Evolutionary conservation across 441 rosid species (phyloP).

Genomic region (Corymbia calophylla): DNA sequence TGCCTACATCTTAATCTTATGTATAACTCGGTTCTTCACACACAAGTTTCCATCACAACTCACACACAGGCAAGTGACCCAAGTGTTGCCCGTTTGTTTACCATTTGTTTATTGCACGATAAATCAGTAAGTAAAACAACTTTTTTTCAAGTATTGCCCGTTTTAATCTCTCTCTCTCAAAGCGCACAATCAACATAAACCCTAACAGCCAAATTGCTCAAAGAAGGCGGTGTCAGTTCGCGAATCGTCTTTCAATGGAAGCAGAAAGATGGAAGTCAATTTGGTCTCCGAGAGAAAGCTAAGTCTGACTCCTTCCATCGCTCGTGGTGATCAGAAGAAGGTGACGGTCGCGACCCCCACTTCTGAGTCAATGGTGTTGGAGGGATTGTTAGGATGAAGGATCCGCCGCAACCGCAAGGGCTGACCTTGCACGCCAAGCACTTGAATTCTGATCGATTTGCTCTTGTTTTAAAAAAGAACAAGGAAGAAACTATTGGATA

Average conservation of each 20-base stretch:
- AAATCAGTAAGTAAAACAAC: neutral
- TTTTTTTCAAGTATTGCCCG: neutral
- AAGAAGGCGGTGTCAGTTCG: neutral
- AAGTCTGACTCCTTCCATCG: neutral
- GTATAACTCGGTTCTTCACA: neutral
- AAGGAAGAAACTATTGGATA: neutral
- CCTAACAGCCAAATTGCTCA: neutral
- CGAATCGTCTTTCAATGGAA: neutral
- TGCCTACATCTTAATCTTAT: neutral
- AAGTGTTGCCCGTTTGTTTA: neutral
- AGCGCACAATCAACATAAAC: neutral
- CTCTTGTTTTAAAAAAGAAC: neutral
- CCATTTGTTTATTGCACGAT: neutral
- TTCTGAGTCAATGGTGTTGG: neutral
- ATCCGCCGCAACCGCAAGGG: neutral
- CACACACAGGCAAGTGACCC: neutral
- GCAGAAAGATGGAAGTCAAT: neutral
- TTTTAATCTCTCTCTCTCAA: neutral
- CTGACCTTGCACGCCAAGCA: neutral
- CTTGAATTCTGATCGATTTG: neutral
- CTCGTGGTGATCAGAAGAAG: neutral
- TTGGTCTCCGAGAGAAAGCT: neutral
- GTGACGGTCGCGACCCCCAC: neutral
- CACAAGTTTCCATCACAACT: neutral
- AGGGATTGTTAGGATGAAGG: neutral